Base-by-base conservation (phyloP, 148 eudicot genomes). In the Mesembryanthemum crystallinum region DNA sequence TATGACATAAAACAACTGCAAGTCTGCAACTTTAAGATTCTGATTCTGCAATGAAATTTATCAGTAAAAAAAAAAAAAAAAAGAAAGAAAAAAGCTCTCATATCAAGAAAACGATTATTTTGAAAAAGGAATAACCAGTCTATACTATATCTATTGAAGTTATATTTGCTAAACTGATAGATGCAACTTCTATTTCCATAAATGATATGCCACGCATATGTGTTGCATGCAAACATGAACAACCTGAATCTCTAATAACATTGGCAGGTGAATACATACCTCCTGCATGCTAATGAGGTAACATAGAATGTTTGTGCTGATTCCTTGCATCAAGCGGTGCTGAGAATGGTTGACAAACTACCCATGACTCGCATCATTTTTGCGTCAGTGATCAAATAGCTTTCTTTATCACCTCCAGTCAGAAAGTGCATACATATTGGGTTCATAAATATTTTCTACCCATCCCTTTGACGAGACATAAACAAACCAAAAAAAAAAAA, bases 311-410 rank as follows among this genome's bases (percentile, higher is more conserved):
- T 21, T 43, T 42, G 21, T 23, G 30, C 1, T 49, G 28, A 67
- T 42, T 43, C 54, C 30, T 67, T 42, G 28, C 32, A 43, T 42
- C 9, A 39, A 35, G 49, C 29, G 13, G 7, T 37, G 69, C 69
- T 23, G 49, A 66, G 5, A 32, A 66, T 23, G 51, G 51, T 24
- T 37, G 24, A 32, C 52, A 61, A 54, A 63, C 28, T 37, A 73
- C 32, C 55, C 51, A 24, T 3, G 65, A 73, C 65, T 73, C 55
- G 33, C 33, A 73, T 60, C 76, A 73, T 59, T 29, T 43, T 73
- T 60, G 76, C 55, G 33, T 39, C 45, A 73, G 76, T 73, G 76
- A 73, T 73, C 67, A 23, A 73, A 29, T 3, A 59, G 57, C 65
- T 54, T 47, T 72, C 64, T 37, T 54, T 54, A 59, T 37, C 75